phyloP scores from a whole-genome alignment of 768 basidiomycete species.

The Pisolithus sp. region DNA sequence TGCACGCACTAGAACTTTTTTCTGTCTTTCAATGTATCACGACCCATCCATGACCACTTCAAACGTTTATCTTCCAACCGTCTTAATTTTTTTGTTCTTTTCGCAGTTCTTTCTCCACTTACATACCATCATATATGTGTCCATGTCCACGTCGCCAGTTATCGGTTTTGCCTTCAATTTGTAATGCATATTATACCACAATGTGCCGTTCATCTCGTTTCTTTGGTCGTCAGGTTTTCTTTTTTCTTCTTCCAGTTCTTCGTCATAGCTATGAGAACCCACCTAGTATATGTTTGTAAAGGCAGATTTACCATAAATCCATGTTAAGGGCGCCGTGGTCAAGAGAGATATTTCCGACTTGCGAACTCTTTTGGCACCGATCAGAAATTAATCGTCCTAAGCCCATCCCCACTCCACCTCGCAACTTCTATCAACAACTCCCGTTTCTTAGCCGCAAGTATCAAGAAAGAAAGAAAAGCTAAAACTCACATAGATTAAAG shows the following conservation, averaged over 20 bases:
- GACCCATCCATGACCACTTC: slow-evolving; percentile 12
- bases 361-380: no score
- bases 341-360: no score
- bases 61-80: slow-evolving; percentile 1
- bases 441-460: slow-evolving; percentile 42
- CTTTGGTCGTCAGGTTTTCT: slow-evolving; percentile 9
- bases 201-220: no score
- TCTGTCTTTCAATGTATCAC: slow-evolving; percentile 19
- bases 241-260: background rate
- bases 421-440: slow-evolving; percentile 69
- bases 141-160: background rate
- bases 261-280: slow-evolving; percentile 19
- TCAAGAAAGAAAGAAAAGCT: background rate
- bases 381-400: slow-evolving; percentile 46
- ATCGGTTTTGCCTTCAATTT: no score
- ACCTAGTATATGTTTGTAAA: slow-evolving; percentile 5
- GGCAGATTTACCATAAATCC: background rate
- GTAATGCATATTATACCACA: no score
- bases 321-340: no score
- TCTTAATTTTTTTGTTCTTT: slow-evolving; percentile 1
- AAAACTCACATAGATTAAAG: slow-evolving; percentile 69
- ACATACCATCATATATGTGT: slow-evolving; percentile 3
- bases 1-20: slow-evolving; percentile 25
- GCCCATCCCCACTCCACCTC: slow-evolving; percentile 82
- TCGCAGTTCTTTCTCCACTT: slow-evolving; percentile 1